Evolutionary conservation across 768 basidiomycete genomes (phyloP).

Genomic region (Mrakia hoshinonis): DNA sequence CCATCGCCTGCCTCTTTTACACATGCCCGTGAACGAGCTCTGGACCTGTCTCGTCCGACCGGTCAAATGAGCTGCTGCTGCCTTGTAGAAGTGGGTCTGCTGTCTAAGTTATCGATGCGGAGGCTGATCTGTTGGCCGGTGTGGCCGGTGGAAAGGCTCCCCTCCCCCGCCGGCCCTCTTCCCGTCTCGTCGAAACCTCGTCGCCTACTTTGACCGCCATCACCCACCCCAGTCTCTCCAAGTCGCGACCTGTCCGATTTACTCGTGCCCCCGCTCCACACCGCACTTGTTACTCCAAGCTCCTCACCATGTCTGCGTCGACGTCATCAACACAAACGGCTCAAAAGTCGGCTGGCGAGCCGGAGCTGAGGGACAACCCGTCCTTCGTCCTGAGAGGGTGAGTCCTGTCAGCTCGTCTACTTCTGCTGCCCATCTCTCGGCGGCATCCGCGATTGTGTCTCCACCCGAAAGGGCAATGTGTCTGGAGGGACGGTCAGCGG

Average conservation of each 20-base stretch:
- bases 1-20: no score
- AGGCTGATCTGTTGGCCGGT: no score
- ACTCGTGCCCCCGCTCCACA: neutral
- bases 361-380: constrained; percentile 18
- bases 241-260: constrained; percentile 30
- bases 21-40: no score
- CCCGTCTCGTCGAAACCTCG: no score
- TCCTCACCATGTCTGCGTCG: constrained; percentile 52
- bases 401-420: neutral
- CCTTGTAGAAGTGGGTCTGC: no score
- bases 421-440: neutral
- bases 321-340: constrained; percentile 34
- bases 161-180: no score
- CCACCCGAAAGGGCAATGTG: no score
- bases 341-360: constrained; percentile 43
- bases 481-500: neutral
- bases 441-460: no score
- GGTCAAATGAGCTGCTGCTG: no score
- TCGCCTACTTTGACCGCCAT: neutral
- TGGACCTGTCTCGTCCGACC: no score
- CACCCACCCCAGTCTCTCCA: constrained; percentile 14
- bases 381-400: constrained; percentile 60
- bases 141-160: no score
- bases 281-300: neutral
- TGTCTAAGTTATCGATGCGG: no score